Evolutionary conservation across 805 yeast species (phyloP).

Genomic region (Yamadazyma philogaea): DNA sequence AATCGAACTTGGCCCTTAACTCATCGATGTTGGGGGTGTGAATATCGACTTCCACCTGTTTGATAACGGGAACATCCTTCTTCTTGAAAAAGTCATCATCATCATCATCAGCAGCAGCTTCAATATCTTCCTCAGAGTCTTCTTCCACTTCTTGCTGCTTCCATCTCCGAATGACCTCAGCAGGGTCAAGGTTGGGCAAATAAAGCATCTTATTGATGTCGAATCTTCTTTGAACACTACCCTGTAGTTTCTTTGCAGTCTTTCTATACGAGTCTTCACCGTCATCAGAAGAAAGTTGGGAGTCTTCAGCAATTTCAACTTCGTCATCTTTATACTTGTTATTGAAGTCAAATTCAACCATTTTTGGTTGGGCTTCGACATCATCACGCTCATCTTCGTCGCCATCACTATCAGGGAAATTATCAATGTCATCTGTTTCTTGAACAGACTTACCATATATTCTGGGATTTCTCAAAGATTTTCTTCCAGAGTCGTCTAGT

Average conservation of each 20-base stretch:
- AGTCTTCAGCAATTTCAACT: slow-evolving; percentile 46
- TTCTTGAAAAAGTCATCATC: slow-evolving; percentile 57
- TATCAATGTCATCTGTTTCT: slow-evolving; percentile 43
- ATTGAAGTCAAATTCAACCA: slow-evolving; percentile 48
- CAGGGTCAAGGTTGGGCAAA: slow-evolving; percentile 71
- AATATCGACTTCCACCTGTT: slow-evolving; percentile 30
- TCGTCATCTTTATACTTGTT: slow-evolving; percentile 33
- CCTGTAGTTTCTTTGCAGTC: slow-evolving; percentile 61
- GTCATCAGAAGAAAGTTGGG: slow-evolving; percentile 41
- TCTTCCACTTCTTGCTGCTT: slow-evolving; percentile 45
- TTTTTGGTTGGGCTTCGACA: slow-evolving; percentile 36
- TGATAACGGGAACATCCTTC: slow-evolving; percentile 22
- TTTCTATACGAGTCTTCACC: slow-evolving; percentile 37
- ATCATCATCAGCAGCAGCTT: slow-evolving; percentile 46
- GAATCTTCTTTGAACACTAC: slow-evolving; percentile 58
- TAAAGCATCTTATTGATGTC: slow-evolving; percentile 80
- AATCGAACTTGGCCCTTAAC: slow-evolving; percentile 45
- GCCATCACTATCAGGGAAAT: slow-evolving; percentile 42
- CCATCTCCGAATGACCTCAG: slow-evolving; percentile 73
- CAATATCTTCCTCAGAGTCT: slow-evolving; percentile 38
- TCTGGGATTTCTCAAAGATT: slow-evolving; percentile 57
- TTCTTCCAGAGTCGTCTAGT: slow-evolving; percentile 54
- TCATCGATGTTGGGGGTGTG: slow-evolving; percentile 38
- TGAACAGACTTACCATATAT: slow-evolving; percentile 52
- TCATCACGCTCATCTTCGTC: slow-evolving; percentile 41